Conservation (phyloP, 2,329 filamentous ascomycete species). For the Ascochyta lentis region DNA sequence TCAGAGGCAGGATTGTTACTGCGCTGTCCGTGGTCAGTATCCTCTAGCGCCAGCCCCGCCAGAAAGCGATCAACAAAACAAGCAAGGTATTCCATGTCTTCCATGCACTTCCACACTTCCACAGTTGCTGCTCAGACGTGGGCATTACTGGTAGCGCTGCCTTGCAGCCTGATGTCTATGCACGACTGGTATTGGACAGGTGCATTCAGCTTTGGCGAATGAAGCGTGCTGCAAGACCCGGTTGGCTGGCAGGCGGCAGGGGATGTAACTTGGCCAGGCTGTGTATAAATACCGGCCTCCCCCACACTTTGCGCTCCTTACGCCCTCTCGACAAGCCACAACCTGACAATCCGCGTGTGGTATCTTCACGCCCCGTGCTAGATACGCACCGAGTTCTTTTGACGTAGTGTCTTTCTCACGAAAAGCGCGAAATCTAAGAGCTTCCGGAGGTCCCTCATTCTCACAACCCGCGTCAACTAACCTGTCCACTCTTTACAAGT, state of each 20-base stretch:
- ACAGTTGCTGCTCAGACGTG: slow-evolving; percentile 8
- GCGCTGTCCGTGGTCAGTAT: slow-evolving; percentile 4
- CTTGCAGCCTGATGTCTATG: slow-evolving; percentile 20
- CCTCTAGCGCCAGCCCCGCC: slow-evolving; percentile 18
- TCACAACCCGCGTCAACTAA: slow-evolving; percentile 61
- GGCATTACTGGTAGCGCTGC: slow-evolving; percentile 10
- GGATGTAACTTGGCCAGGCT: slow-evolving; percentile 18
- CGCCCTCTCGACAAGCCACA: slow-evolving; percentile 50
- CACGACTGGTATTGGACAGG: slow-evolving; percentile 11
- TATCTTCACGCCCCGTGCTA: slow-evolving; percentile 44
- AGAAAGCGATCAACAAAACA: slow-evolving; percentile 19
- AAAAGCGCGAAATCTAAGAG: slow-evolving; percentile 50
- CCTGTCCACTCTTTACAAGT: slow-evolving; percentile 56
- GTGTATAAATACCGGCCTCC: slow-evolving; percentile 36
- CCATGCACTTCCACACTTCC: slow-evolving; percentile 14
- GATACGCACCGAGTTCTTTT: slow-evolving; percentile 49
- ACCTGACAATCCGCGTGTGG: slow-evolving; percentile 51
- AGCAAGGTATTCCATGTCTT: slow-evolving; percentile 18
- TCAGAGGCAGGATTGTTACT: slow-evolving; percentile 1
- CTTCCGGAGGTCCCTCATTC: slow-evolving; percentile 61
- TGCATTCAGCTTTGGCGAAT: slow-evolving; percentile 14
- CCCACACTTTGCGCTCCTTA: slow-evolving; percentile 37
- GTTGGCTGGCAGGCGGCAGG: slow-evolving; percentile 20
- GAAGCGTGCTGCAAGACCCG: slow-evolving; percentile 11
- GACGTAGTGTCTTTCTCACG: slow-evolving; percentile 44